These are phyloP conservation scores for Ceratocystiopsis sp. DNA, from an alignment of 2,329 filamentous ascomycete species.

Conservation along the genomic window DNA sequence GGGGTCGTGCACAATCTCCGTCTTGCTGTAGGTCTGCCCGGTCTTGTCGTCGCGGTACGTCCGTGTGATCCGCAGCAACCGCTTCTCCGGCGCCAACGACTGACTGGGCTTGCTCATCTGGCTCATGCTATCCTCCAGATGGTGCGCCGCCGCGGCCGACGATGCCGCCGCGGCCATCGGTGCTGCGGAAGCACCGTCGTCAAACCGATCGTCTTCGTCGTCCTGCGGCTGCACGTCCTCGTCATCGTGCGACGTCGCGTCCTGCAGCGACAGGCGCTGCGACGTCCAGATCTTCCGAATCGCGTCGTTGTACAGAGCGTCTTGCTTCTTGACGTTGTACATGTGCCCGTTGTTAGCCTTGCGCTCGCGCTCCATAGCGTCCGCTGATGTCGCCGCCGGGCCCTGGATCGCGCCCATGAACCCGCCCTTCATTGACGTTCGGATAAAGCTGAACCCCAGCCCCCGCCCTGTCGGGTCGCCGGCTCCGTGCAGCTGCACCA, in stretches of 20 bases:
- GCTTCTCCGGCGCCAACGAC: conserved; percentile 48
- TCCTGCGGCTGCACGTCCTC: conserved; percentile 40
- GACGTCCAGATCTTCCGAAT: conserved; percentile 87
- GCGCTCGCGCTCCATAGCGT: conserved; percentile 74
- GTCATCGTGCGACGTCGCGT: conserved; percentile 50
- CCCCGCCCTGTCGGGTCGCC: conserved; percentile 90
- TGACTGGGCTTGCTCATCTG: conserved; percentile 54
- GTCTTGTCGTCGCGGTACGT: conserved; percentile 34
- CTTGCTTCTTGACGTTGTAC: conserved; percentile 93
- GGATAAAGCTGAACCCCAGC: conserved; percentile 90
- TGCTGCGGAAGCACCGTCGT: conserved; percentile 49
- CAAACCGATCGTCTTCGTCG: conserved; percentile 51
- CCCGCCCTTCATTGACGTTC: conserved; percentile 96
- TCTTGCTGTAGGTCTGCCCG: conserved; percentile 43
- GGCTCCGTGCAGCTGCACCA: conserved; percentile 87
- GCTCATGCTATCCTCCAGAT: conserved; percentile 60
- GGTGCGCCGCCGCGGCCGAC: conserved; percentile 9
- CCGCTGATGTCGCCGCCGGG: conserved; percentile 50
- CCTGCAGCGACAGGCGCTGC: conserved; percentile 63
- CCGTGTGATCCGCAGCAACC: conserved; percentile 57
- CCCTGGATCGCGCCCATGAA: conserved; percentile 65
- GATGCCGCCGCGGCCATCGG: neutral
- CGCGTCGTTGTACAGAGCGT: conserved; percentile 78
- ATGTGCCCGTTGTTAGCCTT: conserved; percentile 85
- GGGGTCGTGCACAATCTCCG: conserved; percentile 58